Base-by-base conservation (phyloP, 345 rosid genomes). In the Eucalyptus regnans region DNA sequence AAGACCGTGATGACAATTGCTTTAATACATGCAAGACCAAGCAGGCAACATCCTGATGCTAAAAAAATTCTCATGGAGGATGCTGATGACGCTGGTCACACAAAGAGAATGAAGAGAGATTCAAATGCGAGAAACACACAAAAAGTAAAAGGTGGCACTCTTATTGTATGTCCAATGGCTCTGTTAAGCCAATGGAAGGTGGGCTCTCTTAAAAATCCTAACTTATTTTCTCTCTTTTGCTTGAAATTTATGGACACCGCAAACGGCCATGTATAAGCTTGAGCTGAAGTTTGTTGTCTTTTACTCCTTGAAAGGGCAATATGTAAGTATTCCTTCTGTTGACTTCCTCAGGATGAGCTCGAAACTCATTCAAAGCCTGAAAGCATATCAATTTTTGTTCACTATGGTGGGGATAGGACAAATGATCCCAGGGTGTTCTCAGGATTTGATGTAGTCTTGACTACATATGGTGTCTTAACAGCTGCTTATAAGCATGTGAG, bases 1-100 rank as follows among this genome's bases (percentile, higher is more conserved):
- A 96, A 95, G 91, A 96, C 98, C 9, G 96, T 96, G 88, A 96
- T 96, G 98, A 95, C 95, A 50, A 94, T 96, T 90, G 95, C 96
- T 87, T 88, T 96, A 66, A 91, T 96, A 89, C 96, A 95, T 88
- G 92, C 98, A 87, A 90, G 95, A 88, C 93, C 92, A 29, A 92
- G 94, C 83, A 90, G 88, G 89, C 94, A 94, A 83, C 90, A 81
- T 84, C 89, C 90, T 25, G 17, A 58, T 1, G 79, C 81, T 37
- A 85, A 88, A 86, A 89, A 90, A 25, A 85, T 50, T 50, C 44
- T 83, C 50, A 41, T 41, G 7, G 64, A 31, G 83, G 58, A 18
- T 52, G 50, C 76, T 22, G 90, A 89, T 91, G 89, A 86, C 56
- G 83, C 4, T 87, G 91, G n/a, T 66, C 88, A 60, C 88, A 62